Percentiles rank a stretch among this genome's conserved stretches.
Conservation (phyloP, 768 basidiomycete genomes). For the Calocybe cyanea region DNA sequence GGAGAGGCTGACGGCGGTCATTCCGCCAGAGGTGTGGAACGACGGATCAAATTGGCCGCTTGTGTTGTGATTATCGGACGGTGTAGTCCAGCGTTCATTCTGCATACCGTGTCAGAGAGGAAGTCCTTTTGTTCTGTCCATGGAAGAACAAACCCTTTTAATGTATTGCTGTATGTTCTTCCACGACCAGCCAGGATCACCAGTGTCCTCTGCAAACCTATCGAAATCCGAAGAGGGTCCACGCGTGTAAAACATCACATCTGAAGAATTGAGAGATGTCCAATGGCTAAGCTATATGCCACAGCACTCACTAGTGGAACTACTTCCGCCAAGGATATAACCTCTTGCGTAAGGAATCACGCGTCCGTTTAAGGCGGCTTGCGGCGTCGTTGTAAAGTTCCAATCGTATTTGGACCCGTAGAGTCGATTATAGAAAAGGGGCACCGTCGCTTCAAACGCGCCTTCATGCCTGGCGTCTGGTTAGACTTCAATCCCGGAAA, state of each 20-base stretch:
- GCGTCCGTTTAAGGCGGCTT: constrained; percentile 9
- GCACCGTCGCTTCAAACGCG: constrained; percentile 11
- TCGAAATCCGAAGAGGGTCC: constrained; percentile 25
- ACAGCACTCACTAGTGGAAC: constrained; percentile 24
- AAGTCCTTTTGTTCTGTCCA: neutral
- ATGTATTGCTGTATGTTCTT: constrained; percentile 18
- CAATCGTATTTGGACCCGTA: constrained; percentile 18
- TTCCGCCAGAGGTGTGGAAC: constrained; percentile 6
- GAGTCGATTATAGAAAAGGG: constrained; percentile 10
- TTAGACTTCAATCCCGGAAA: no score
- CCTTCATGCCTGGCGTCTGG: constrained; percentile 10
- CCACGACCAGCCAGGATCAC: constrained; percentile 28
- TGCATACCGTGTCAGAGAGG: neutral
- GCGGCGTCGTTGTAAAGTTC: constrained; percentile 21
- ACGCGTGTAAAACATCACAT: constrained; percentile 21
- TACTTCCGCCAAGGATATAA: constrained; percentile 27
- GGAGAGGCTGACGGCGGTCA: constrained; percentile 23
- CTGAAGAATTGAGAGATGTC: constrained; percentile 1
- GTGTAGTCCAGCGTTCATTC: constrained; percentile 27
- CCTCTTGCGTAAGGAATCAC: constrained; percentile 18
- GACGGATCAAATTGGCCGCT: constrained; percentile 27
- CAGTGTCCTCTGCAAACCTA: constrained; percentile 20
- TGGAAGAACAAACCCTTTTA: constrained; percentile 12
- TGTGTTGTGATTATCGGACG: constrained; percentile 27
- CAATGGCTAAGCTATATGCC: neutral